Conservation (phyloP, 169 alveolate species). For the Eimeria praecox region DNA sequence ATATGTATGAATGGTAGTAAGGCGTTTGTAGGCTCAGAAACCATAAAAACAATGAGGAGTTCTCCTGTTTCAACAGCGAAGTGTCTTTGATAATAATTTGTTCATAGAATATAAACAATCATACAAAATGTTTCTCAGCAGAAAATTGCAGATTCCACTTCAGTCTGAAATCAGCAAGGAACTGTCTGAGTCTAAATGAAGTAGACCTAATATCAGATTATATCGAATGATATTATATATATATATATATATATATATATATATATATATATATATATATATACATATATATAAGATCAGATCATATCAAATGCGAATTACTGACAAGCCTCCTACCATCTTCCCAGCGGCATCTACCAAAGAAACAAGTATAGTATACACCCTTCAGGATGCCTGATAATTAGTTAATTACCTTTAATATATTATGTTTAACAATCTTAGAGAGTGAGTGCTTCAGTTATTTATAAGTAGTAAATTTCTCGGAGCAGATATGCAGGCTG, state of each 20-base stretch:
- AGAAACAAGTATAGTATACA: neutral
- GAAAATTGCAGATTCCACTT: no score
- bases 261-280: no score
- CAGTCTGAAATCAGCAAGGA: no score
- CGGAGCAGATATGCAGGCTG: neutral
- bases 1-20: neutral
- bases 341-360: neutral
- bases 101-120: no score
- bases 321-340: neutral
- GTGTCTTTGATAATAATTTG: no score
- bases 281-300: no score
- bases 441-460: neutral
- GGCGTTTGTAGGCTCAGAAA: neutral
- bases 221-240: no score
- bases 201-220: no score
- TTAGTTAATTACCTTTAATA: neutral
- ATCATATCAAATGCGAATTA: neutral
- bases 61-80: neutral
- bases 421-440: neutral
- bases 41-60: neutral
- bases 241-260: no score
- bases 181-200: no score
- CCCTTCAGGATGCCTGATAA: neutral
- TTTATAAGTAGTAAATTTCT: neutral
- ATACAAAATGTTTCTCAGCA: no score